Evolutionary conservation across 306 rosid species (phyloP).

Genomic region (Castanopsis chinensis): DNA sequence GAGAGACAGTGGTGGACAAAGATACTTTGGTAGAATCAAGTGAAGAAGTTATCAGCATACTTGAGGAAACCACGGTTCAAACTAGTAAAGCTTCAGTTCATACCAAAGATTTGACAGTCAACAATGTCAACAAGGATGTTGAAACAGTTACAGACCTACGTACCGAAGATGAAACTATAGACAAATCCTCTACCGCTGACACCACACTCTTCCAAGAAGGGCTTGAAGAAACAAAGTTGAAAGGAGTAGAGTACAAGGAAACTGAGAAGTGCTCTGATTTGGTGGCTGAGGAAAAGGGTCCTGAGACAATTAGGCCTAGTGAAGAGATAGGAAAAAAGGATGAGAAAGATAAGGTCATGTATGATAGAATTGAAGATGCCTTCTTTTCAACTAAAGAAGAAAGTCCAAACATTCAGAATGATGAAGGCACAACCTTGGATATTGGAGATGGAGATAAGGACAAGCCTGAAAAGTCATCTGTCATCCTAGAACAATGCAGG

Average conservation of each 20-base stretch:
- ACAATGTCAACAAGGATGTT: slow-evolving; percentile 5
- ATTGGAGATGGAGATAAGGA: slow-evolving; percentile 1
- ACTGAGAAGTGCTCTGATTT: background rate
- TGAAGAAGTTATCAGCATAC: slow-evolving; percentile 8
- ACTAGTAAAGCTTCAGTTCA: slow-evolving; percentile 15
- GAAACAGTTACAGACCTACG: background rate
- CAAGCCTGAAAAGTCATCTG: slow-evolving; percentile 10
- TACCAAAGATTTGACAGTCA: slow-evolving; percentile 9
- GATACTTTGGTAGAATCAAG: slow-evolving; percentile 1
- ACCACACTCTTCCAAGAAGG: slow-evolving; percentile 8
- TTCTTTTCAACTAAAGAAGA: background rate
- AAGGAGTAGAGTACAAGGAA: background rate
- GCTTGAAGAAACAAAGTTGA: background rate
- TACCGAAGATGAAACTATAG: slow-evolving; percentile 7
- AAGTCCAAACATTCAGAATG: slow-evolving; percentile 4
- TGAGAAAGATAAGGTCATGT: slow-evolving; percentile 1
- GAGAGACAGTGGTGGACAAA: slow-evolving; percentile 8
- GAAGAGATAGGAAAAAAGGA: slow-evolving; percentile 2
- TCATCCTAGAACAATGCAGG: background rate
- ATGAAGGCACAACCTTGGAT: slow-evolving; percentile 6
- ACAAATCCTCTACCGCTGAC: background rate
- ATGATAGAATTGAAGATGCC: background rate
- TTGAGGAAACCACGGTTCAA: slow-evolving; percentile 10
- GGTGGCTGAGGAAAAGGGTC: slow-evolving; percentile 11
- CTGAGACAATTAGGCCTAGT: slow-evolving; percentile 19